phyloP scores from a whole-genome alignment of 352 stramenopile species.

The Phytophthora niederhauseri region DNA sequence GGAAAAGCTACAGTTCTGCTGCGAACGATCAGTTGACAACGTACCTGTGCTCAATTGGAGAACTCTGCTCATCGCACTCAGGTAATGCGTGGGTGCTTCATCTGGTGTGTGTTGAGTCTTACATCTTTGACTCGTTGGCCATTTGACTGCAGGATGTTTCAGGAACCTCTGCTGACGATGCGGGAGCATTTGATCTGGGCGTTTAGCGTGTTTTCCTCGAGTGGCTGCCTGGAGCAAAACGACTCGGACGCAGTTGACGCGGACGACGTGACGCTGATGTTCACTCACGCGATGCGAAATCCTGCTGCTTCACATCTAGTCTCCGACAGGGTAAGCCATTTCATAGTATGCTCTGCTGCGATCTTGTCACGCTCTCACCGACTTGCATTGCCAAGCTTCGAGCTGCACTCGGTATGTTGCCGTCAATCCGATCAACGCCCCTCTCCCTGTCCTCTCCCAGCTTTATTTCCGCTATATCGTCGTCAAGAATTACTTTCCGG shows the following conservation, averaged over 20 bases:
- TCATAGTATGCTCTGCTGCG: background rate
- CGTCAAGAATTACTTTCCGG: conserved; percentile 49
- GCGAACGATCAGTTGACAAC: conserved; percentile 56
- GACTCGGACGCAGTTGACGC: conserved; percentile 39
- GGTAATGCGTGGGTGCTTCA: conserved; percentile 29
- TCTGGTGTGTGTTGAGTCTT: background rate
- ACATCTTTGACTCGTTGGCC: background rate
- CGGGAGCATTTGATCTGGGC: conserved; percentile 62
- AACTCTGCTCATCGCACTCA: conserved; percentile 57
- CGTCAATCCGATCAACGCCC: conserved; percentile 27
- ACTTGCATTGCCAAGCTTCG: conserved; percentile 41
- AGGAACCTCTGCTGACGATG: conserved; percentile 58
- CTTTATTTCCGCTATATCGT: conserved; percentile 24
- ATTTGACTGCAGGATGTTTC: conserved; percentile 46
- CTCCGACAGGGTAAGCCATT: conserved; percentile 47
- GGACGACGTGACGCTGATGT: conserved; percentile 51
- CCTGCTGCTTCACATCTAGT: conserved; percentile 56
- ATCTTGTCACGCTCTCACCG: background rate
- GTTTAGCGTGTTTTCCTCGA: conserved; percentile 63
- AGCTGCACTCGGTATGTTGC: conserved; percentile 50
- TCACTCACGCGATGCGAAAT: conserved; percentile 60
- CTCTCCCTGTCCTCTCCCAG: conserved; percentile 24
- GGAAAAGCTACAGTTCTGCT: conserved; percentile 67
- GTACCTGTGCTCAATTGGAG: conserved; percentile 73
- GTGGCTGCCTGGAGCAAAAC: conserved; percentile 54